phyloP scores from a whole-genome alignment of 2,329 filamentous ascomycete genomes.

The Ophiocordyceps camponoti-leonardi region DNA sequence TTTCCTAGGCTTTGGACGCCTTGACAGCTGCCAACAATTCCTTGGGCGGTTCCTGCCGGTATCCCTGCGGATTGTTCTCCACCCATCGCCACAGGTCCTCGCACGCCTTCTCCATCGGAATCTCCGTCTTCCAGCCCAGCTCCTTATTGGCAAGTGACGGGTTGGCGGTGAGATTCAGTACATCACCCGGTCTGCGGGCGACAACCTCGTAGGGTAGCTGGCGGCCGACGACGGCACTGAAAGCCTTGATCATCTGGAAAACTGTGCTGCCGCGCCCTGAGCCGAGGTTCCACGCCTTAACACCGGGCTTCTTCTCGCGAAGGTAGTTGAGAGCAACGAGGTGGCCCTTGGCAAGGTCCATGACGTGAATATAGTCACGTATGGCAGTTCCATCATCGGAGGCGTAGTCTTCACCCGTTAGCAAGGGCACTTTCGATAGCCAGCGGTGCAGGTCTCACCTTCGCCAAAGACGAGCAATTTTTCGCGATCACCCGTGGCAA shows the following conservation, averaged over 20 bases:
- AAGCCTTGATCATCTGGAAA: conserved; percentile 93
- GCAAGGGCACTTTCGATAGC: background rate
- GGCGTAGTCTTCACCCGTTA: conserved; percentile 50
- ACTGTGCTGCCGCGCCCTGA: conserved; percentile 91
- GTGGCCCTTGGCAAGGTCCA: conserved; percentile 77
- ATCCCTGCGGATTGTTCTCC: conserved; percentile 88
- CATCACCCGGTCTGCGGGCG: conserved; percentile 69
- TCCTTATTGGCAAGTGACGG: conserved; percentile 75
- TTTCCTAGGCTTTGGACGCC: conserved; percentile 7
- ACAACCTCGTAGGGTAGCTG: conserved; percentile 78
- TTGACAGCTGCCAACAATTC: conserved; percentile 54
- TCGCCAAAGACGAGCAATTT: conserved; percentile 92
- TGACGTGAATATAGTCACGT: conserved; percentile 94
- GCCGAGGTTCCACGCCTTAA: conserved; percentile 92
- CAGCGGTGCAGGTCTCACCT: conserved; percentile 34
- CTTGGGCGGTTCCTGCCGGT: conserved; percentile 77
- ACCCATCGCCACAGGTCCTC: conserved; percentile 95
- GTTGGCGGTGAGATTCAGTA: conserved; percentile 88
- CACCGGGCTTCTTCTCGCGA: conserved; percentile 65
- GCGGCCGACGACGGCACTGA: conserved; percentile 70
- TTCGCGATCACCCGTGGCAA: conserved; percentile 85
- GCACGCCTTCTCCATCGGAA: conserved; percentile 83
- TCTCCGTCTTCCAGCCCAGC: conserved; percentile 80
- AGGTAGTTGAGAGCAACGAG: conserved; percentile 82
- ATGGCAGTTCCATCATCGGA: conserved; percentile 88